Base-by-base conservation (phyloP, 2,329 filamentous ascomycete genomes). In the Pseudophaeomoniella oleicola region DNA sequence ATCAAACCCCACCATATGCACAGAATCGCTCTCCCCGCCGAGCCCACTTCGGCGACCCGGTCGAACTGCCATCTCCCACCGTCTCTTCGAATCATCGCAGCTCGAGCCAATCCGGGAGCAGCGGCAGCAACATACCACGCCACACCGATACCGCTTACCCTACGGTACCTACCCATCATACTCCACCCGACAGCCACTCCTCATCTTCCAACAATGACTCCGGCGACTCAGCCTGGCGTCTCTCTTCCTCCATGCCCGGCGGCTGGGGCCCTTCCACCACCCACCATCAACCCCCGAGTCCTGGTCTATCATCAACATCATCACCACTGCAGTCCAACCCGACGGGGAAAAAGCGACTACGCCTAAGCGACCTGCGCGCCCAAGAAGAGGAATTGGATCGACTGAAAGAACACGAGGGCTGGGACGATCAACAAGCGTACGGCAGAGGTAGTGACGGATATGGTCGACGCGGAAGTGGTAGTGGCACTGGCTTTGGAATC, bases 241-340 rank as follows among this genome's bases (percentile, higher is more conserved):
- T 46, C 17, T 43, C 40, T 32, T 18, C 32, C 3, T 40, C 40
- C 2, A 44, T 46, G 40, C 44, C 44, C 3, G 41, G 36, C 13
- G 43, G 42, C 2, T 45, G 44, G 44, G n/a, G n/a, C n/a, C n/a
- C n/a, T n/a, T 32, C 30, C 14, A 9, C 30, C 6, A 14, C 30
- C 14, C 22, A 6, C n/a, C 22, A 6, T 9, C 22, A n/a, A n/a
- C n/a, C 22, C 22, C 22, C 22, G 22, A 6, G 22, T 27, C 22
- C 9, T 27, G 9, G n/a, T n/a, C n/a, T n/a, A n/a, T n/a, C n/a
- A 27, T 27, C 22, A 6, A 6, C 22, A 9, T 6, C 22, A 9
- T 27, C 6, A 9, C 22, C 22, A 27, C 22, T n/a, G 22, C 6
- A 9, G 6, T 27, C 22, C 22, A 27, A 6, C 22, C 9, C 22